Percentiles rank a stretch among this genome's conserved stretches.
phyloP scores from a whole-genome alignment of 495 filamentous ascomycete genomes.

The Aspergillus wentii region DNA sequence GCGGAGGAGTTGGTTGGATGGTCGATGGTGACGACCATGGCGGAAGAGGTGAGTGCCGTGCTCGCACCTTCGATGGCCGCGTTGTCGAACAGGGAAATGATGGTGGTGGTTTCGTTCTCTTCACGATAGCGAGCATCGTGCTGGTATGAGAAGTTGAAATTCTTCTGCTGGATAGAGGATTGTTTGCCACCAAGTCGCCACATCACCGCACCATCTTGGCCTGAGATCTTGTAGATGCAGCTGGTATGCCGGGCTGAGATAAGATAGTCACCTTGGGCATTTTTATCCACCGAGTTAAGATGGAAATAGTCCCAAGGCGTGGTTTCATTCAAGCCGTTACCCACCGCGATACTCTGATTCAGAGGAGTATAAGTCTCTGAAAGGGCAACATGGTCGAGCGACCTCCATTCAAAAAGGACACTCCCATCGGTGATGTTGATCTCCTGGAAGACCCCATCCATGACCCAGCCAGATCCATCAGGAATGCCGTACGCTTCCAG shows the following conservation, averaged over 20 bases:
- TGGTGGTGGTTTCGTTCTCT: constrained; percentile 25
- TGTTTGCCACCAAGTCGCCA: constrained; percentile 46
- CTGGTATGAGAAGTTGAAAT: constrained; percentile 43
- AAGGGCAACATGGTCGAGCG: constrained; percentile 16
- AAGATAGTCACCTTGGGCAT: constrained; percentile 39
- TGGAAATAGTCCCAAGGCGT: constrained; percentile 26
- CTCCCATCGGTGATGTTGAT: constrained; percentile 18
- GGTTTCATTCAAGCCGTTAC: neutral
- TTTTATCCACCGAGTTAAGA: constrained; percentile 22
- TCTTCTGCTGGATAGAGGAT: constrained; percentile 15
- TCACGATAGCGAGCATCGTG: constrained; percentile 44
- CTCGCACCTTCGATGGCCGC: constrained; percentile 24
- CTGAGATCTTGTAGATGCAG: constrained; percentile 46
- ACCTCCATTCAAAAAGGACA: constrained; percentile 24
- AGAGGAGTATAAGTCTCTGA: constrained; percentile 10
- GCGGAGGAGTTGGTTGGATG: constrained; percentile 30
- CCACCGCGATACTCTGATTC: constrained; percentile 2
- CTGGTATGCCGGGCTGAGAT: constrained; percentile 45
- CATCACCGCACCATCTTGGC: constrained; percentile 44
- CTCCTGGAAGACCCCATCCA: constrained; percentile 20
- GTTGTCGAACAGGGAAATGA: constrained; percentile 43
- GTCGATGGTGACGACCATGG: constrained; percentile 43
- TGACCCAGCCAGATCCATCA: constrained; percentile 11
- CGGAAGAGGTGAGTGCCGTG: constrained; percentile 29
- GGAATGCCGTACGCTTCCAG: constrained; percentile 10